Evolutionary conservation across 2,329 filamentous ascomycete species (phyloP).

Genomic region (Diaporthe ilicicola): DNA sequence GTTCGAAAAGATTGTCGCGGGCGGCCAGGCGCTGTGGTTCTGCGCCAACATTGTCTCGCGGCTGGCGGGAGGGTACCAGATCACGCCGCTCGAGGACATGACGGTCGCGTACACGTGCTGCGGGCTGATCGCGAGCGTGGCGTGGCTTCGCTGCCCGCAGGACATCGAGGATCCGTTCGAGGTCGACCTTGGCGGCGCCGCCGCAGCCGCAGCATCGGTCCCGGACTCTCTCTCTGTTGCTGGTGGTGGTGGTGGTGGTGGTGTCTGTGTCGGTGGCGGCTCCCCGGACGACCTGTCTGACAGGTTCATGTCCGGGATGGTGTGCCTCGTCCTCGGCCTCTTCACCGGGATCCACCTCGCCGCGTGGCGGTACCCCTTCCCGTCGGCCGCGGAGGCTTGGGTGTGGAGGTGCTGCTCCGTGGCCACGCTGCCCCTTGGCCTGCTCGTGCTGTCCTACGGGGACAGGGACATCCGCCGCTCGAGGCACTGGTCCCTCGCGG

Average conservation of each 20-base stretch:
- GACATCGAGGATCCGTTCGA: background rate
- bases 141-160: background rate
- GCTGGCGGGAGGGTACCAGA: background rate
- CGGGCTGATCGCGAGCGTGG: background rate
- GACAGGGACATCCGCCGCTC: too few species aligned
- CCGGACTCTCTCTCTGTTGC: too few species aligned
- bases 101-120: background rate
- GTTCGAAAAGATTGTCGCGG: background rate
- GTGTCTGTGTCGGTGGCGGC: too few species aligned
- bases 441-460: background rate
- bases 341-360: background rate
- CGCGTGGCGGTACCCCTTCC: background rate
- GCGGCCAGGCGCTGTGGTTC: background rate
- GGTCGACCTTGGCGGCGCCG: background rate
- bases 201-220: too few species aligned
- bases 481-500: too few species aligned
- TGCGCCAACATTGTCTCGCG: background rate
- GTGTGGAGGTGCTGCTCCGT: background rate
- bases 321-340: background rate
- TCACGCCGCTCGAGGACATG: background rate
- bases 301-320: background rate
- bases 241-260: too few species aligned
- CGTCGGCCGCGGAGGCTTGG: background rate
- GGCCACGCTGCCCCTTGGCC: background rate
- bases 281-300: background rate